Evolutionary conservation across 257 asterid genomes (phyloP), one percentile per base, ranked within the genome.

Genomic region (Coffea canephora): DNA sequence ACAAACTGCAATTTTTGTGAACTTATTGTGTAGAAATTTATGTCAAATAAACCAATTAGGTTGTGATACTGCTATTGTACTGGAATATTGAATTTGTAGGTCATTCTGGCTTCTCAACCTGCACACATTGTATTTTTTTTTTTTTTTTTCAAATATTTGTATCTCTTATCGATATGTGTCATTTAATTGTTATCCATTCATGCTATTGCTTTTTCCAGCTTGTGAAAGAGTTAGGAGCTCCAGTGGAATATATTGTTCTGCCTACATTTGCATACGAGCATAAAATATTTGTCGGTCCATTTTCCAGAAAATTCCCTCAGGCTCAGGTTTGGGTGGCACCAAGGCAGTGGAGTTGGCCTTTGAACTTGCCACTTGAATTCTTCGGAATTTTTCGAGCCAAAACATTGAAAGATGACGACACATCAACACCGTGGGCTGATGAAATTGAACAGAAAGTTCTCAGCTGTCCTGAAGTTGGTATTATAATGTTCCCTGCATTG

Each of bases 241-340:
- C 99, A 3, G 97, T 93, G 77, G 95, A 93, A 67, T 90, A 90
- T 78, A 93, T 95, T 52, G 81, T 93, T 81, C 89, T 95, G 71
- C 99, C 98, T 72, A 95, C 97, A 43, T 95, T 93, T 83, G 99
- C 99, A 14, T 95, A 95, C 72, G 97, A 95, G 85, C 99, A 95
- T 74, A 95, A 95, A 83, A 95, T 95, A 83, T 95, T 93, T 54
- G 98, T 95, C n/a, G 97, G 99, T 66, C 99, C 99, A 10, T 95
- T 95, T 81, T 95, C 98, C 18, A 92, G 99, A 87, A 90, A 95
- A 89, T 95, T 95, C 73, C 97, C 97, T 21, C 70, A 34, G 82
- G 98, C 98, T 74, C 91, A 87, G 86, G 92, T 93, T n/a, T 95
- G 99, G 98, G 98, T 95, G 64, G 97, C 99, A 18, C 99, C 99